Base-by-base conservation (phyloP, 257 asterid species). In the Ballota nigra region DNA sequence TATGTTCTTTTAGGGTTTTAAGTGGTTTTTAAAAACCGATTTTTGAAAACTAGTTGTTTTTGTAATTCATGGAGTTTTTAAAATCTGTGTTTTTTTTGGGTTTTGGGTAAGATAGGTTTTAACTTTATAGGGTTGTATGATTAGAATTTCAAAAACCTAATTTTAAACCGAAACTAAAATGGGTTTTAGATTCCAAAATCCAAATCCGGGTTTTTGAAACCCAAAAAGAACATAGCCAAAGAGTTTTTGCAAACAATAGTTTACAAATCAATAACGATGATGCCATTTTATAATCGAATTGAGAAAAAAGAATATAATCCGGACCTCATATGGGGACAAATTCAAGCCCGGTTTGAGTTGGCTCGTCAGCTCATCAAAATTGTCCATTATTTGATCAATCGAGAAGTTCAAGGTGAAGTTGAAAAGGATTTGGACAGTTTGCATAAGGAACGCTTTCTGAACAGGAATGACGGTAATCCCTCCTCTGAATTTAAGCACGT, bases 401-500 rank as follows among this genome's bases (percentile, higher is more conserved):
- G 97, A 91, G 85, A 80, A 89, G 87, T 91, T 91, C 87, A 94
- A 81, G 68, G 99, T 94, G 76, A 94, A 94, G 88, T 89, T 89
- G 96, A 94, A 94, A 55, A 76, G 83, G 77, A 94, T 83, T 83
- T 84, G 88, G 80, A 85, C 89, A 24, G 74, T 80, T 78, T 89
- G 98, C 88, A 86, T 67, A 38, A 88, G 89, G 75, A 85, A 94
- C 6, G 90, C 99, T 70, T 83, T 94, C 81, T 94, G 99, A 19
- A 68, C 86, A 19, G 99, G 99, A 75, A 83, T 89, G 51, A 78
- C 93, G 5, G 96, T 88, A 49, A 94, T 85, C 83, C 99, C 98
- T 56, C 98, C 99, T 68, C 72, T 83, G 79, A 91, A 90, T 81
- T 86, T 91, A 79, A 94, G 86, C 76, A 94, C 95, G 36, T 89